Conservation (phyloP, 1,284 basidiomycete species). For the Ceratorhiza oryzae-sativae region DNA sequence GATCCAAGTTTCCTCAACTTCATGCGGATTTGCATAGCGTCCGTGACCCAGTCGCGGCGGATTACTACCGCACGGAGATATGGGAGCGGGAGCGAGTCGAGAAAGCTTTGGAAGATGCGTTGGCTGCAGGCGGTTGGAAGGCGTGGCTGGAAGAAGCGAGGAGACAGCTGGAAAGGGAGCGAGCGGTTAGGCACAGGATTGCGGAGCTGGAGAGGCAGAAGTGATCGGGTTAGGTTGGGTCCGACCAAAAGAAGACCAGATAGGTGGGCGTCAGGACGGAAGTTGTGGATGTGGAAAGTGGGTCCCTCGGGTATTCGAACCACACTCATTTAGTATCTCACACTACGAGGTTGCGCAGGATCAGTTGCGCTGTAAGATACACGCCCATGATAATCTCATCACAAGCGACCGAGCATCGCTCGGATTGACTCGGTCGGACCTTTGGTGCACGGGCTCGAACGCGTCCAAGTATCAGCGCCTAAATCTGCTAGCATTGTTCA, state of each 20-base stretch:
- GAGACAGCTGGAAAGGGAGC: conserved; percentile 20
- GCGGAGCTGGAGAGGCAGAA: not conserved
- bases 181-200: conserved; percentile 14
- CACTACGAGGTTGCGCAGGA: not conserved
- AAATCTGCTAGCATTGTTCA: too few species aligned
- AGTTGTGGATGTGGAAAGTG: not conserved
- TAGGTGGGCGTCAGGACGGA: too few species aligned
- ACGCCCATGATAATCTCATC: not conserved
- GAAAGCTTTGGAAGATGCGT: conserved; percentile 20
- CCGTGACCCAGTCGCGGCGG: not conserved
- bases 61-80: conserved; percentile 2
- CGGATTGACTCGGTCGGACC: too few species aligned
- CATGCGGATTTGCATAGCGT: conserved; percentile 16
- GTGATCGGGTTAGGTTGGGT: not conserved
- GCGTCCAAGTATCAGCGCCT: too few species aligned
- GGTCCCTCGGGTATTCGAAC: not conserved
- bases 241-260: too few species aligned
- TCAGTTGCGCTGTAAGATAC: too few species aligned
- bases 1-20: conserved; percentile 9
- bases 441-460: too few species aligned
- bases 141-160: conserved; percentile 17
- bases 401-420: not conserved
- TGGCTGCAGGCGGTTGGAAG: not conserved
- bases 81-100: conserved; percentile 22
- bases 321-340: not conserved